phyloP scores from a whole-genome alignment of 306 rosid species.

The Inga laurina region DNA sequence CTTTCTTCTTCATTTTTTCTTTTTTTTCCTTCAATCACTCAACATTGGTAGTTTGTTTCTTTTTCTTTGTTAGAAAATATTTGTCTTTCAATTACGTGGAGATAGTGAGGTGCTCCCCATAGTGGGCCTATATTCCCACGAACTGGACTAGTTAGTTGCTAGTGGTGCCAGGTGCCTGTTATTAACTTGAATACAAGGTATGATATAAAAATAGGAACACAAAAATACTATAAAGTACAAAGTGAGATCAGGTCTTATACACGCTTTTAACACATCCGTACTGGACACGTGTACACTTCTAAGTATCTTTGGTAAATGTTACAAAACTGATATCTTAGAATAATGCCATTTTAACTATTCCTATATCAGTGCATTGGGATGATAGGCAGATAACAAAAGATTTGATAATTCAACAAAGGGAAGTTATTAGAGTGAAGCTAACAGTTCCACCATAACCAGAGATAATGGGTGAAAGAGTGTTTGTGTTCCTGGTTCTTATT shows the following conservation, averaged over 20 bases:
- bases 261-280: not conserved
- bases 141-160: too few species aligned
- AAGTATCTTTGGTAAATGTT: not conserved
- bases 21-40: too few species aligned
- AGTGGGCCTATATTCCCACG: too few species aligned
- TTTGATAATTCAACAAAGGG: slow-evolving; percentile 17
- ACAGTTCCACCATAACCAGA: slow-evolving; percentile 26
- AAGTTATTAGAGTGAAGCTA: slow-evolving; percentile 9
- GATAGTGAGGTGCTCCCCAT: too few species aligned
- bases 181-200: not conserved
- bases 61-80: too few species aligned
- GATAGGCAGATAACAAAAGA: slow-evolving; percentile 1
- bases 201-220: not conserved
- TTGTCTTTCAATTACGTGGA: too few species aligned
- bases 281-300: not conserved
- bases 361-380: slow-evolving; percentile 7
- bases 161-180: too few species aligned
- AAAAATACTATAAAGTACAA: not conserved
- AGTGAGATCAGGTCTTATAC: not conserved
- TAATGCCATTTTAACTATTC: slow-evolving; percentile 14
- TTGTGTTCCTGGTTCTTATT: slow-evolving; percentile 32
- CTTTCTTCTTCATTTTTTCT: too few species aligned
- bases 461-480: slow-evolving; percentile 38
- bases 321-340: not conserved
- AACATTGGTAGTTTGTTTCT: too few species aligned